Conservation (phyloP, 257 asterid genomes). For the Parsonsia alboflavescens region DNA sequence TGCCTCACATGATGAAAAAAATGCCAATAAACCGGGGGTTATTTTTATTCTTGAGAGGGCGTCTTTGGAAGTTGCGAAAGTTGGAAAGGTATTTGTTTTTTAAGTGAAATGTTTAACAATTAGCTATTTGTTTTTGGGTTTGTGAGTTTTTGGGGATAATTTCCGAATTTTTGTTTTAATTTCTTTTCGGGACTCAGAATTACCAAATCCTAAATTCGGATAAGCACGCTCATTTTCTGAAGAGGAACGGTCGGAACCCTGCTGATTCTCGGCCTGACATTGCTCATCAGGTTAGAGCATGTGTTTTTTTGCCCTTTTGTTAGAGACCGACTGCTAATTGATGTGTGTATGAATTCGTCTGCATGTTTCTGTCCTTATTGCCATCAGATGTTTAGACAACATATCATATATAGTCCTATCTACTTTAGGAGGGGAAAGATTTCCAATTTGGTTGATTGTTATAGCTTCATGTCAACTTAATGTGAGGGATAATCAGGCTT, state of each 20-base stretch:
- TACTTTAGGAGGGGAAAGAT: neutral
- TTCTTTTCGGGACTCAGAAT: slow-evolving; percentile 32
- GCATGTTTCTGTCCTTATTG: neutral
- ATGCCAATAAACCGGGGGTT: slow-evolving; percentile 46
- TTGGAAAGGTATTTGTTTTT: slow-evolving; percentile 64
- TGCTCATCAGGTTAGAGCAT: slow-evolving; percentile 63
- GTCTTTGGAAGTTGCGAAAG: slow-evolving; percentile 80
- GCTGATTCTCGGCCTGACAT: slow-evolving; percentile 85
- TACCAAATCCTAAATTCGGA: slow-evolving; percentile 86
- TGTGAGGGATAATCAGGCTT: neutral
- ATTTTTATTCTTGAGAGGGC: slow-evolving; percentile 82
- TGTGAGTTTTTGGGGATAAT: neutral
- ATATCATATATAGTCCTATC: neutral
- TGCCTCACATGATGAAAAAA: slow-evolving; percentile 28
- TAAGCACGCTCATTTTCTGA: slow-evolving; percentile 56
- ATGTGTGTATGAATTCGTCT: neutral
- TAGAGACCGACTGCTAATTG: neutral
- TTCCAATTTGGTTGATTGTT: neutral
- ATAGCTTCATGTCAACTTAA: neutral
- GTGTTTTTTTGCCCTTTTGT: neutral
- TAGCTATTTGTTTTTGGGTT: neutral
- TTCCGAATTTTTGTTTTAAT: neutral
- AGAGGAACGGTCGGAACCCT: slow-evolving; percentile 55
- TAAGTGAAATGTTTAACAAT: neutral
- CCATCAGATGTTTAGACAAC: neutral